Evolutionary conservation across 2,329 filamentous ascomycete species (phyloP).

Genomic region (Gaeumannomyces tritici): DNA sequence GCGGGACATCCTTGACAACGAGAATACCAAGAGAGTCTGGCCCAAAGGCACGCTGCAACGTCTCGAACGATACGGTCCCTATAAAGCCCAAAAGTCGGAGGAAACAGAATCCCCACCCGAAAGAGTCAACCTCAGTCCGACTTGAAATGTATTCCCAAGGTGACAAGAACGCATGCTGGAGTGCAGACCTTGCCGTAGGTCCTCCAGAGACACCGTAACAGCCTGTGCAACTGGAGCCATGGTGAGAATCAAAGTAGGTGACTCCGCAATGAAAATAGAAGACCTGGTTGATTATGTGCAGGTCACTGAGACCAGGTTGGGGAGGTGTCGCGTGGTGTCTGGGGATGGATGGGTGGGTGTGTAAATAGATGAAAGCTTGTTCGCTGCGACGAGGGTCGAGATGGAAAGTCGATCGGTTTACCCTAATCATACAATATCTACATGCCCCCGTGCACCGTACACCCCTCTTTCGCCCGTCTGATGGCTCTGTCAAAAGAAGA

Average conservation of each 20-base stretch:
- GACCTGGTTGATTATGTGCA: background rate
- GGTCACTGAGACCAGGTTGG: background rate
- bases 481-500: background rate
- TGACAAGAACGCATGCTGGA: background rate
- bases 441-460: no score
- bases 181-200: slow-evolving; percentile 43
- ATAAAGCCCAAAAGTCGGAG: slow-evolving; percentile 4
- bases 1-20: slow-evolving; percentile 77
- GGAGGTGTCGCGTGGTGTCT: no score
- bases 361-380: background rate
- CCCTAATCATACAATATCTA: background rate
- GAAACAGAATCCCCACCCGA: background rate
- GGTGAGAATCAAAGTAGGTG: background rate
- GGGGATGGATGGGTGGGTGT: background rate
- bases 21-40: slow-evolving; percentile 86
- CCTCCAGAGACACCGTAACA: slow-evolving; percentile 51
- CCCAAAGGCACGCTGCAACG: slow-evolving; percentile 74
- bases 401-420: background rate
- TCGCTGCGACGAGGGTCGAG: background rate
- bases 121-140: background rate
- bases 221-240: slow-evolving; percentile 35
- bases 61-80: slow-evolving; percentile 60
- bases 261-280: background rate
- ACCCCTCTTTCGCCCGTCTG: background rate
- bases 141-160: background rate